phyloP scores from a whole-genome alignment of 306 rosid species.

The Malus orientalis region DNA sequence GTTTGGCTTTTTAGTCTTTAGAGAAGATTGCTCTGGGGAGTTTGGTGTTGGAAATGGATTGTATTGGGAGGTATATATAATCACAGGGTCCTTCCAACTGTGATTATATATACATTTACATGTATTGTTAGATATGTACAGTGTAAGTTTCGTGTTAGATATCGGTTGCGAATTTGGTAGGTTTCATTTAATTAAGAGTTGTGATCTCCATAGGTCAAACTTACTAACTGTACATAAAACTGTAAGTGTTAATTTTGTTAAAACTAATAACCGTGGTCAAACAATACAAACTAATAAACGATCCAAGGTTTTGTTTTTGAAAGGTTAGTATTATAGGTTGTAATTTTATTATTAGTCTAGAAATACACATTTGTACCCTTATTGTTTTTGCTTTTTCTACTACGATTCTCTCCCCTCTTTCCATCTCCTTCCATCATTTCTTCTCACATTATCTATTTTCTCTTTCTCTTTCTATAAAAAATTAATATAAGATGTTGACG shows the following conservation, averaged over 20 bases:
- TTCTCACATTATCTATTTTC: no score
- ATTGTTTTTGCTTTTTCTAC: no score
- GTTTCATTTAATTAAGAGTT: not conserved
- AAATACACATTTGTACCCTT: no score
- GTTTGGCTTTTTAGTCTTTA: not conserved
- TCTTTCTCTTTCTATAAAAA: no score
- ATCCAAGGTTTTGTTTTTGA: no score
- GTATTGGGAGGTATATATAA: not conserved
- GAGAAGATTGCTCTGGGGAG: not conserved
- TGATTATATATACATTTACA: not conserved
- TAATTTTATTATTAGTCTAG: no score
- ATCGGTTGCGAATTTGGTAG: not conserved
- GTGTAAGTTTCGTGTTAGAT: not conserved
- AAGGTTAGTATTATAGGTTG: no score
- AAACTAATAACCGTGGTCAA: not conserved
- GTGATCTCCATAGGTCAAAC: not conserved
- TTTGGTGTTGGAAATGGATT: not conserved
- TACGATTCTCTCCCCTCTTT: no score
- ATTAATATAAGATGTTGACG: no score
- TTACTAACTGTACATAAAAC: not conserved
- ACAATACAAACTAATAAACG: not conserved
- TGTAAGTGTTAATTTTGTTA: not conserved
- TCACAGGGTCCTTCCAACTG: not conserved
- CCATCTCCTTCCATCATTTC: no score
- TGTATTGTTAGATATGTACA: not conserved